Evolutionary conservation across 768 basidiomycete genomes (phyloP).

Genomic region (Tulasnella sp.): DNA sequence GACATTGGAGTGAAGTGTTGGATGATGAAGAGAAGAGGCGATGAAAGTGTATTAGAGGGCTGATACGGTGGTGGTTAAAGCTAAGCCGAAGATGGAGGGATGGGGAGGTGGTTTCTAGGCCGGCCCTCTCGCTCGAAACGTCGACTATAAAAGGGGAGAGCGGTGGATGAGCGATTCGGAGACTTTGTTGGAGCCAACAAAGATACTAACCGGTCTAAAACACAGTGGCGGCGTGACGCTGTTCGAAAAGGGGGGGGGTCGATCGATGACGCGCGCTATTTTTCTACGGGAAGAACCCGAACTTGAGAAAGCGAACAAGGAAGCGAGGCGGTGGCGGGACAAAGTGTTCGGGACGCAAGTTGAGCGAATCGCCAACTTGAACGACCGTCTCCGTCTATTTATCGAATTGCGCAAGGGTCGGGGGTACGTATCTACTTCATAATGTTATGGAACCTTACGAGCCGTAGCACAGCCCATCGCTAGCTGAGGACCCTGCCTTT

Average conservation of each 20-base stretch:
- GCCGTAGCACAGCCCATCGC: background rate
- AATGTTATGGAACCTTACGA: too few relatives aligned
- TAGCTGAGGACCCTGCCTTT: background rate
- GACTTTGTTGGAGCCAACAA: background rate
- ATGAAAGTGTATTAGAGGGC: background rate
- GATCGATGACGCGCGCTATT: slow-evolving; percentile 3
- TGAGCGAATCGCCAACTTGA: background rate
- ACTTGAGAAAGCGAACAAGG: background rate
- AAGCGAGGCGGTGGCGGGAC: background rate
- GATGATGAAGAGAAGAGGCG: background rate
- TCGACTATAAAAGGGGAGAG: background rate
- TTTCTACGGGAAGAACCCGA: background rate
- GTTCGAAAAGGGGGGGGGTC: background rate
- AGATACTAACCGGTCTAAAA: background rate
- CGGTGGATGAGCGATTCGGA: background rate
- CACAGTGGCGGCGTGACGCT: background rate
- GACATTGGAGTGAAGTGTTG: background rate
- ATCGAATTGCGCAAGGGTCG: background rate
- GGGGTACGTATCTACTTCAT: background rate
- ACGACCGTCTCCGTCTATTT: background rate
- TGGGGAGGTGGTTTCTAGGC: background rate
- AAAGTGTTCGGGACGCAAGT: background rate
- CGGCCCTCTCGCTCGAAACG: background rate
- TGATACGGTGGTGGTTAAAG: background rate
- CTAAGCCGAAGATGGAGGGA: background rate